Evolutionary conservation across 1,284 basidiomycete genomes (phyloP), one percentile per base, ranked within the genome.

Genomic region (Stygiomarasmius scandens): DNA sequence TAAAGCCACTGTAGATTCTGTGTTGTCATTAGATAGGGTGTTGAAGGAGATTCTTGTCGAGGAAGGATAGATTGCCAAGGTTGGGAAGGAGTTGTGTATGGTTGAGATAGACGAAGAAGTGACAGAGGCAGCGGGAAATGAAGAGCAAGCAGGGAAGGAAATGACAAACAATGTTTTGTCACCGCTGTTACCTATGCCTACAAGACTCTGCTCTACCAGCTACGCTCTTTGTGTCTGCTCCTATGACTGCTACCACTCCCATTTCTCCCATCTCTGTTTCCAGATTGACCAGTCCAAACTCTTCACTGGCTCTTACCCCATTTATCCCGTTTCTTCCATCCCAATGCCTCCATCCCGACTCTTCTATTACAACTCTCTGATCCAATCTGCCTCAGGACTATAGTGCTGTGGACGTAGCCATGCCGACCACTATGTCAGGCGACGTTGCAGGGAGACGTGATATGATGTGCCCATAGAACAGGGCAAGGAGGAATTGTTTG

Each of bases 1-100:
- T 81, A 98, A 98, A 73, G 92, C 92, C 2, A 93, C 89, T 64
- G 95, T 97, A 24, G 95, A 97, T 70, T 93, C 97, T 59, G 97
- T 95, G 0, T 91, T 89, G 57, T 93, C 95, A 0, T 95, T 85
- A 65, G 87, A 94, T 34, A 95, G 95, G 2, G 77, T 84, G 29
- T 77, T 97, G 47, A 85, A 80, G 58, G 78, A 88, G 55, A 74
- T 96, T n/a, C 80, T 92, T 4, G 90, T 93, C 23, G 78, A 87
- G 61, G 91, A 90, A 62, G 95, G 95, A 19, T 84, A 93, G 64
- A 84, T 95, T 12, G 90, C 93, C 36, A 94, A 93, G 68, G 95
- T 97, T n/a, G 95, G 95, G 23, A 77, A 84, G 48, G 86, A 87
- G 6, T 76, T 98, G 1, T 97, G 95, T 71, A 72, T 88, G 24